Conservation (phyloP, 768 basidiomycete genomes). For the Trametopsis cervina region DNA sequence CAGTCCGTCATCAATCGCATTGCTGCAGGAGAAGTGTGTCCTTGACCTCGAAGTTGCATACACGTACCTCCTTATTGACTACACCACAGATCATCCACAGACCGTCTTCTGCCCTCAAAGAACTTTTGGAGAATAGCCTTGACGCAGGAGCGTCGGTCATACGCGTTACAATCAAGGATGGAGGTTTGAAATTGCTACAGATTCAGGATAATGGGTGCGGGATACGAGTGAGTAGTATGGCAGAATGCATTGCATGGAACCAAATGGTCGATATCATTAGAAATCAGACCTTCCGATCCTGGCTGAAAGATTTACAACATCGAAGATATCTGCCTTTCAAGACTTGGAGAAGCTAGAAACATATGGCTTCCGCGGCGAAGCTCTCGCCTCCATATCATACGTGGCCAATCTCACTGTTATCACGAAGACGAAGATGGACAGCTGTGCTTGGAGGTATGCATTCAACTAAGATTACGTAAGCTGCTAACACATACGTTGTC, state of each 20-base stretch:
- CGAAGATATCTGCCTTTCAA: slow-evolving; percentile 80
- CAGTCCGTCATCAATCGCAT: slow-evolving; percentile 16
- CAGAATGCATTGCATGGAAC: neutral
- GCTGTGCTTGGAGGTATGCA: slow-evolving; percentile 90
- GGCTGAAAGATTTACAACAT: slow-evolving; percentile 93
- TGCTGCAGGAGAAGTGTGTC: slow-evolving; percentile 13
- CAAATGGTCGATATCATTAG: slow-evolving; percentile 31
- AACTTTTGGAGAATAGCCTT: slow-evolving; percentile 90
- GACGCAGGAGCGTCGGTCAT: slow-evolving; percentile 89
- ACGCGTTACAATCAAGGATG: slow-evolving; percentile 86
- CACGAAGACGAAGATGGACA: slow-evolving; percentile 81
- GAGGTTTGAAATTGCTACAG: slow-evolving; percentile 89
- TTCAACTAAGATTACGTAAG: neutral
- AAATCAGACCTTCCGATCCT: slow-evolving; percentile 85
- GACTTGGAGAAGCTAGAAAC: slow-evolving; percentile 82
- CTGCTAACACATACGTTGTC: neutral
- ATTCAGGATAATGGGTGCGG: slow-evolving; percentile 97
- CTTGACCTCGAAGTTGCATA: neutral
- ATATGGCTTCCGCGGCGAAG: slow-evolving; percentile 97
- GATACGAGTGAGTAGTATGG: slow-evolving; percentile 62
- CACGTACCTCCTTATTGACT: neutral
- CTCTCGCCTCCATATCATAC: slow-evolving; percentile 92
- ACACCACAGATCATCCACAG: slow-evolving; percentile 68
- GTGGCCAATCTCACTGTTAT: slow-evolving; percentile 83
- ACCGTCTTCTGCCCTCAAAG: slow-evolving; percentile 93